A percentile compares a stretch with the other conserved stretches of the same genome.
Evolutionary conservation across 805 yeast species (phyloP).

Genomic region (Candida hungchunana): DNA sequence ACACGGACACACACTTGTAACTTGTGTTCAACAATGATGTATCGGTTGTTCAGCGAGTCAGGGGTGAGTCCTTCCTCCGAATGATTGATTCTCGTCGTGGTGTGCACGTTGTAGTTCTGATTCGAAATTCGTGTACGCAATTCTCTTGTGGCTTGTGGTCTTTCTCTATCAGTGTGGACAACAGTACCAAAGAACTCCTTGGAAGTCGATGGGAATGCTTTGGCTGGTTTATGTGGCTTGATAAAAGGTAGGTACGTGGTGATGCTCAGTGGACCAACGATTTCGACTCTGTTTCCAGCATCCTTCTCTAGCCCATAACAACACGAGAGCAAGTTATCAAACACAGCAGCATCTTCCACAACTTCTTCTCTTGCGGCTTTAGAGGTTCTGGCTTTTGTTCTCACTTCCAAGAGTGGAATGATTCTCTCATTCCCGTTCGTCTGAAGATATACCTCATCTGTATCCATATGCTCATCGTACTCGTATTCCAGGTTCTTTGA

Average conservation of each 20-base stretch:
- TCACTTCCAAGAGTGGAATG: conserved; percentile 58
- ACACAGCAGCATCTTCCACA: conserved; percentile 43
- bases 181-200: conserved; percentile 9
- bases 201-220: conserved; percentile 6
- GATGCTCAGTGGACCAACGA: conserved; percentile 21
- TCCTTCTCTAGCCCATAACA: conserved; percentile 37
- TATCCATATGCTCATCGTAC: conserved; percentile 37
- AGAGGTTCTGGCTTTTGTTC: conserved; percentile 45
- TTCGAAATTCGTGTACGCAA: conserved; percentile 12
- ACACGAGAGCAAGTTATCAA: conserved; percentile 58
- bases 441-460: conserved; percentile 9
- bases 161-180: conserved; percentile 8
- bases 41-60: conserved; percentile 56
- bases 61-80: conserved; percentile 33
- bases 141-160: conserved; percentile 9
- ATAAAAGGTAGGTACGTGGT: conserved; percentile 18
- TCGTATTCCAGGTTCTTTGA: conserved; percentile 51
- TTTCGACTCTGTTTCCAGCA: conserved; percentile 17
- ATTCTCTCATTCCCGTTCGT: conserved; percentile 41
- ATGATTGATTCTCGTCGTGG: conserved; percentile 12
- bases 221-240: conserved; percentile 15
- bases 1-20: conserved; percentile 68
- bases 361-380: conserved; percentile 56
- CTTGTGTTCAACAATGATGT: conserved; percentile 60
- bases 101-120: conserved; percentile 10